phyloP scores from a whole-genome alignment of 2,329 filamentous ascomycete genomes.

The Ceratocystis harringtonii region DNA sequence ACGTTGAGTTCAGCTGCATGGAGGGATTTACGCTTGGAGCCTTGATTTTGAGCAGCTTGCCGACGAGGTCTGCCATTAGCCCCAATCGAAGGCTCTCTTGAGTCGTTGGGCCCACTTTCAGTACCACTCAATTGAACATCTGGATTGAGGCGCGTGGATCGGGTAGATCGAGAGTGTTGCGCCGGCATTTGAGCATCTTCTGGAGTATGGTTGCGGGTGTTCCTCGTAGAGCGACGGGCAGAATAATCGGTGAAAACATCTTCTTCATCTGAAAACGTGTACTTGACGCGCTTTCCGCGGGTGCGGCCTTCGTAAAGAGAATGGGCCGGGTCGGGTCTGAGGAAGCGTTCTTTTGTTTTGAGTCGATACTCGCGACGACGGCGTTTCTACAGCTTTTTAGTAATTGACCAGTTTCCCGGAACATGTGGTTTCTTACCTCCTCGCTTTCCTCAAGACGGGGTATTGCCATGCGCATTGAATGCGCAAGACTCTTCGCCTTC shows the following conservation, averaged over 20 bases:
- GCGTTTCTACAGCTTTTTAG: slow-evolving; percentile 51
- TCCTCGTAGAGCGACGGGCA: slow-evolving; percentile 53
- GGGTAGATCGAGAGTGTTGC: slow-evolving; percentile 21
- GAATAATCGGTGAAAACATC: slow-evolving; percentile 52
- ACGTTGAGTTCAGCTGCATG: slow-evolving; percentile 11
- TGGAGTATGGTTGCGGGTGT: slow-evolving; percentile 47
- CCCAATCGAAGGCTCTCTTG: slow-evolving; percentile 23
- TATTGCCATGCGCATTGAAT: slow-evolving; percentile 63
- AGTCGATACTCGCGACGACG: slow-evolving; percentile 83
- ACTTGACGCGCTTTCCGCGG: slow-evolving; percentile 87
- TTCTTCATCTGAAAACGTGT: slow-evolving; percentile 83
- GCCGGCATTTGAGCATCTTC: neutral
- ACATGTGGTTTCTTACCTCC: slow-evolving; percentile 42
- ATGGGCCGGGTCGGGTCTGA: slow-evolving; percentile 73
- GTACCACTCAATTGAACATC: slow-evolving; percentile 36
- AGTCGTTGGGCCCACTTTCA: slow-evolving; percentile 25
- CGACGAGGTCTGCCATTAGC: slow-evolving; percentile 36
- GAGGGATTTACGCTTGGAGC: slow-evolving; percentile 29
- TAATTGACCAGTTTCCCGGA: neutral
- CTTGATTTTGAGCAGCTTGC: slow-evolving; percentile 35
- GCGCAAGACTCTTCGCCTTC: slow-evolving; percentile 61
- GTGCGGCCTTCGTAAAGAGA: slow-evolving; percentile 94
- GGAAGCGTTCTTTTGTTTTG: slow-evolving; percentile 72
- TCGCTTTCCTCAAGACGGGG: slow-evolving; percentile 87
- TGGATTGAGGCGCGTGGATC: slow-evolving; percentile 50